These are phyloP conservation scores for Cystobasidium sp. DNA, from an alignment of 1,284 basidiomycete genomes.

Conservation along the genomic window DNA sequence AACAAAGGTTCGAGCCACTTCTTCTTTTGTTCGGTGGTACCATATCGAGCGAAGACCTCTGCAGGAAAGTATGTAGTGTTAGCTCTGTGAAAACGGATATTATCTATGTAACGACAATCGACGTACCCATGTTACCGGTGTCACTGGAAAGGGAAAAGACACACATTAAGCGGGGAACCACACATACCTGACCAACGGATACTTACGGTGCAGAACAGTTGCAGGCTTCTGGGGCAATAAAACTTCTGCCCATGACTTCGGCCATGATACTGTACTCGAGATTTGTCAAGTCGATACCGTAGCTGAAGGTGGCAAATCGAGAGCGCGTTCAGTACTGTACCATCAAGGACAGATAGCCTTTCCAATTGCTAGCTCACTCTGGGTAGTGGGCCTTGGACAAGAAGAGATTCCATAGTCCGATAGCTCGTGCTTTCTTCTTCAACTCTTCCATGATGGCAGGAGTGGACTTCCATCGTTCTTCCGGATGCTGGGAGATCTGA, in stretches of 20 bases:
- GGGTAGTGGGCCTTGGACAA: conserved; percentile 92
- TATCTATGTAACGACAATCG: neutral
- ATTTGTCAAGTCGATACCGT: conserved; percentile 87
- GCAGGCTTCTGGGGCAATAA: conserved; percentile 53
- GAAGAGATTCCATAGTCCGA: conserved; percentile 97
- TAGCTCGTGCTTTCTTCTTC: conserved; percentile 82
- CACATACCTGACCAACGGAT: neutral
- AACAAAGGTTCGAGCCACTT: conserved; percentile 87
- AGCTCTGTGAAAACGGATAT: neutral
- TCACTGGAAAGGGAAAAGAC: conserved; percentile 41
- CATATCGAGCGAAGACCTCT: conserved; percentile 95
- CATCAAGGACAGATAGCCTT: no score
- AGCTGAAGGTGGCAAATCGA: conserved; percentile 41
- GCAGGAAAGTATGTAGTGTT: conserved; percentile 1
- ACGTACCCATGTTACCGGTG: conserved; percentile 53
- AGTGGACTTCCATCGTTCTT: conserved; percentile 79
- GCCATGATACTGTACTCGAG: conserved; percentile 98
- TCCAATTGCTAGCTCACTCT: conserved; percentile 36
- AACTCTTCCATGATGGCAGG: conserved; percentile 81
- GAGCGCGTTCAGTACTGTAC: neutral
- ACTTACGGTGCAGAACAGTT: conserved; percentile 49
- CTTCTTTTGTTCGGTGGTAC: conserved; percentile 83
- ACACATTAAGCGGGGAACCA: neutral
- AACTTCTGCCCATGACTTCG: conserved; percentile 80
- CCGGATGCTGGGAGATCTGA: conserved; percentile 78